Evolutionary conservation across 805 yeast species (phyloP).

Genomic region (Yarrowia deformans): DNA sequence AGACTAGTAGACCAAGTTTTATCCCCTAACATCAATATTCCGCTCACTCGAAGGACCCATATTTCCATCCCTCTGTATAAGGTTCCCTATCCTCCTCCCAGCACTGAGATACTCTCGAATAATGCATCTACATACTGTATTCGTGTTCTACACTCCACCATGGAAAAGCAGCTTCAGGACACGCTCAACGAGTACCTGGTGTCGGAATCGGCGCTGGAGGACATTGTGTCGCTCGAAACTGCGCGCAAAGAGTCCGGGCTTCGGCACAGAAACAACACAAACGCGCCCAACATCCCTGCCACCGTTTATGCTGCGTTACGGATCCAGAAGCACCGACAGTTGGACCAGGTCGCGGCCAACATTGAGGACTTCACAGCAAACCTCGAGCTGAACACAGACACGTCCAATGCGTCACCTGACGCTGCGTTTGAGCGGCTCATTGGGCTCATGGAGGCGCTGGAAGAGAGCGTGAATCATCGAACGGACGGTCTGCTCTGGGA

Average conservation of each 20-base stretch:
- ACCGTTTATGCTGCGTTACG: conserved; percentile 19
- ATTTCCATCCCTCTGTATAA: too few relatives aligned
- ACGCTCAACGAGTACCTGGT: conserved; percentile 11
- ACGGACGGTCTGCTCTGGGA: conserved; percentile 15
- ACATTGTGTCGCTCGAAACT: neutral
- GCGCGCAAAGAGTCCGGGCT: conserved; percentile 21
- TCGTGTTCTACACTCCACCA: neutral
- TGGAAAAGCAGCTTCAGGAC: conserved; percentile 17
- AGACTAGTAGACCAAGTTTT: too few relatives aligned
- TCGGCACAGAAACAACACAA: neutral
- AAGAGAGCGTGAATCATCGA: conserved; percentile 2
- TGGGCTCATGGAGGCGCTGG: conserved; percentile 11
- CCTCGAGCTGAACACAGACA: neutral
- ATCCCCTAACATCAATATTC: too few relatives aligned
- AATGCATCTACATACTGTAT: neutral
- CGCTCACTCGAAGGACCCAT: too few relatives aligned
- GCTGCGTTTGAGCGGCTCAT: conserved; percentile 6
- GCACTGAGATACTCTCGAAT: neutral
- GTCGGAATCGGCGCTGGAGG: conserved; percentile 17
- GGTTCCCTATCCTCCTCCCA: neutral
- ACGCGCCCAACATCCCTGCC: conserved; percentile 13
- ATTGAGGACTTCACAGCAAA: neutral
- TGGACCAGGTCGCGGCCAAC: conserved; percentile 1
- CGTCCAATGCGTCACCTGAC: conserved; percentile 3
- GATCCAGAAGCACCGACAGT: conserved; percentile 16